Evolutionary conservation across 208 protist species (phyloP), one percentile per base, ranked within the genome.

Genomic region (Leptomonas pyrrhocoris): DNA sequence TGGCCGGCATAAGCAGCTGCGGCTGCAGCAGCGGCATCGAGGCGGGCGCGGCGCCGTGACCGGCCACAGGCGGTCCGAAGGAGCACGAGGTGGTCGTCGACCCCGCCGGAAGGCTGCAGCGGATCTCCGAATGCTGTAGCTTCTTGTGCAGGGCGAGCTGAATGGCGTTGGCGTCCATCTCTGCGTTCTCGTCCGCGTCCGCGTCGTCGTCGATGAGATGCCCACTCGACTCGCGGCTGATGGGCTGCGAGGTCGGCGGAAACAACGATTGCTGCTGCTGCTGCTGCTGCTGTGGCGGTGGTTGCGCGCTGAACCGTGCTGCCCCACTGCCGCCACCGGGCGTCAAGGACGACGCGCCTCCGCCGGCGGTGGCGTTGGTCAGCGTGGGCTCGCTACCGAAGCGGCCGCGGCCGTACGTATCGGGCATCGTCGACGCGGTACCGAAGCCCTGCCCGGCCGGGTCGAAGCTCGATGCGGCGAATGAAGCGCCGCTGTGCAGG

Each of bases 131-230:
- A 2, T 72, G 68, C 43, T 60, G 51, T 54, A 94, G 79, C 43
- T 82, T 81, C n/a, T 77, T 61, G 73, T 94, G 86, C 62, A 94
- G 76, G 16, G 62, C 61, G 15, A 83, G 74, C 76, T 94, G 89
- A 9, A 92, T 68, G 19, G 75, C 80, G 25, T 64, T 77, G 0
- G 73, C 84, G 59, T 94, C 82, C 23, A 92, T 55, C n/a, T 81
- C 66, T 9, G 15, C 74, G 19, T 73, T 76, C 54, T 70, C 61
- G 16, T 77, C 60, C 28, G 40, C 54, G 23, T 71, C 65, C n/a
- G n/a, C n/a, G n/a, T 43, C 73, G 27, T 30, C 57, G 38, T 45
- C 34, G 2, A 28, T 2, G 27, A 49, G 7, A 13, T 55, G 9
- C 9, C 31, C 31, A 46, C 60, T 66, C 46, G 60, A 8, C 8